Conservation (phyloP, 257 asterid species). For the Penstemon davidsonii region DNA sequence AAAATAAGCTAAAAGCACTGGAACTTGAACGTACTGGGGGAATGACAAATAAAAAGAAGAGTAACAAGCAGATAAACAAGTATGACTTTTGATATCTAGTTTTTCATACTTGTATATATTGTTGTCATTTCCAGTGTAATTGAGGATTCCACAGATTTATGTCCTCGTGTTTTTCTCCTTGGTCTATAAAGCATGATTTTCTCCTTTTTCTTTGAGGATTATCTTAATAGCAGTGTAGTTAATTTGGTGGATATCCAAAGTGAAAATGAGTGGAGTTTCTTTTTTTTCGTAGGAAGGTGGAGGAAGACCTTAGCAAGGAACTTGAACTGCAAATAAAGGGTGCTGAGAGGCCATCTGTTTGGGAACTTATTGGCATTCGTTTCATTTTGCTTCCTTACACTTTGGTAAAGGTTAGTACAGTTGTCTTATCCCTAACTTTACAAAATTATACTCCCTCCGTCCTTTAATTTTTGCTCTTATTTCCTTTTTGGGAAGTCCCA, state of each 20-base stretch:
- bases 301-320: conserved; percentile 86
- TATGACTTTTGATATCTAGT: conserved; percentile 37
- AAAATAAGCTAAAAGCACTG: conserved; percentile 87
- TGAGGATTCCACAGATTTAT: conserved; percentile 12
- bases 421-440: neutral
- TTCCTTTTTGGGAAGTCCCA: no score
- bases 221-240: conserved; percentile 15
- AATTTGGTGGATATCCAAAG: conserved; percentile 20
- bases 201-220: conserved; percentile 10
- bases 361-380: conserved; percentile 82
- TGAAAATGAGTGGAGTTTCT: conserved; percentile 20
- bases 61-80: conserved; percentile 73
- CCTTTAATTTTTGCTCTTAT: no score
- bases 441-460: neutral
- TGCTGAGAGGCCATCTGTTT: conserved; percentile 86
- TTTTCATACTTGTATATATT: conserved; percentile 19
- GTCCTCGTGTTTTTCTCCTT: neutral
- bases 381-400: conserved; percentile 89
- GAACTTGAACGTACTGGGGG: conserved; percentile 96
- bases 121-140: neutral
- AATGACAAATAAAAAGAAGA: conserved; percentile 73
- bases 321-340: conserved; percentile 92
- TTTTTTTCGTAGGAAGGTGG: conserved; percentile 55
- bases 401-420: conserved; percentile 57
- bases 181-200: conserved; percentile 10